phyloP scores from a whole-genome alignment of 345 rosid genomes.

The Pistacia integerrima region DNA sequence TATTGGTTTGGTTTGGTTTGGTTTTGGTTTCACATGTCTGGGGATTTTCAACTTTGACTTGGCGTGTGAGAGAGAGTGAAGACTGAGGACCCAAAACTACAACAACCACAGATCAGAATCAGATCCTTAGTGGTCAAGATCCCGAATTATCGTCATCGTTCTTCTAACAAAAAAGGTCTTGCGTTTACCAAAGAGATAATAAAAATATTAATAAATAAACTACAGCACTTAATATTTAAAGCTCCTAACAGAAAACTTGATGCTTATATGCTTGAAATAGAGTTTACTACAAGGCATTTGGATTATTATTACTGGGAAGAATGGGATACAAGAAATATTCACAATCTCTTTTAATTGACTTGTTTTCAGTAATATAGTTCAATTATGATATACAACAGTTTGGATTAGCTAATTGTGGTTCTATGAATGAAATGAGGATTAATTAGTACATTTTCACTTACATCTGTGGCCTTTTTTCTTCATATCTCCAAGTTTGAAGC shows the following conservation, averaged over 20 bases:
- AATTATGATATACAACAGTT: background rate
- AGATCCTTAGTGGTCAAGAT: background rate
- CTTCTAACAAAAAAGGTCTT: background rate
- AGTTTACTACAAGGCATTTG: background rate
- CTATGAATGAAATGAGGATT: background rate
- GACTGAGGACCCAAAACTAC: background rate
- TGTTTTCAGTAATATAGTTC: background rate
- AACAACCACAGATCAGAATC: too few species aligned
- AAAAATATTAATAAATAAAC: background rate
- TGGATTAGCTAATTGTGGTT: background rate
- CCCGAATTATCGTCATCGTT: background rate
- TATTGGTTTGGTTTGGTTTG: background rate
- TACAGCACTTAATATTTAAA: too few species aligned
- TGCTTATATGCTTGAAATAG: background rate
- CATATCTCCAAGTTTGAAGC: background rate
- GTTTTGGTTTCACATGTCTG: background rate
- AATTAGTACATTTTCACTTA: background rate
- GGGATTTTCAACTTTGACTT: constrained; percentile 14
- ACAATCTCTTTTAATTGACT: background rate
- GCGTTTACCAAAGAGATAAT: background rate
- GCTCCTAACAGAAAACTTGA: background rate
- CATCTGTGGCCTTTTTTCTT: background rate
- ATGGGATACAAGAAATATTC: background rate
- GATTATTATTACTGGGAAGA: background rate
- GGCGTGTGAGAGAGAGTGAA: background rate